Base-by-base conservation (phyloP, 148 eudicot species). In the Beta vulgaris region DNA sequence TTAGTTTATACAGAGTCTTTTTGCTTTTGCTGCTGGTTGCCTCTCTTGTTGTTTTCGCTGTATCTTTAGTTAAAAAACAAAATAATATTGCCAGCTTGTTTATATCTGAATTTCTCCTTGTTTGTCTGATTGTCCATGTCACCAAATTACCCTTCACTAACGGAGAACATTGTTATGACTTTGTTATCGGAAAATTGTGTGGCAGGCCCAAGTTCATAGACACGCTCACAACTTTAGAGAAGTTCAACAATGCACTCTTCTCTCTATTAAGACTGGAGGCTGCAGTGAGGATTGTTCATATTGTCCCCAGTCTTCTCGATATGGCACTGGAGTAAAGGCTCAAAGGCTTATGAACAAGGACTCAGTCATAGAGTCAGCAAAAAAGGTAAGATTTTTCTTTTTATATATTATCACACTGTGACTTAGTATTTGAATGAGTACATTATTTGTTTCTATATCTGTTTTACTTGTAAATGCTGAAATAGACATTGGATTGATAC, bases 211-310 rank as follows among this genome's bases (percentile, higher is more conserved):
- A 85, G 99, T 95, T 49, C 99, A 95, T 78, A 90, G 99, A 78
- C 92, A 95, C 86, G 90, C 97, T 80, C 99, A 95, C 82, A 95
- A 95, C 77, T 95, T 95, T 69, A 89, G 97, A 84, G 99, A 95
- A 87, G 99, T 95, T 62, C 99, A 95, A 82, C 96, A 95, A 83
- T 95, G 99, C 80, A 95, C 99, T 35, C 93, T 95, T 79, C 85
- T 95, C 71, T 95, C 99, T n/a, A 81, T 95, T 42, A 95, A 95
- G 84, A 95, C 99, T 15, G 99, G 99, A 63, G 99, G 99, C 48
- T 95, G 99, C 78, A 92, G 97, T 77, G 99, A 95, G 84, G 94
- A 95, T 84, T 95, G 99, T 79, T 82, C 97, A 8, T 92, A 95
- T 80, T 95, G 99, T 71, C 99, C 99, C 40, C 99, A 95, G 76